Evolutionary conservation across 345 rosid species (phyloP).

Genomic region (Bruguiera sexangula): DNA sequence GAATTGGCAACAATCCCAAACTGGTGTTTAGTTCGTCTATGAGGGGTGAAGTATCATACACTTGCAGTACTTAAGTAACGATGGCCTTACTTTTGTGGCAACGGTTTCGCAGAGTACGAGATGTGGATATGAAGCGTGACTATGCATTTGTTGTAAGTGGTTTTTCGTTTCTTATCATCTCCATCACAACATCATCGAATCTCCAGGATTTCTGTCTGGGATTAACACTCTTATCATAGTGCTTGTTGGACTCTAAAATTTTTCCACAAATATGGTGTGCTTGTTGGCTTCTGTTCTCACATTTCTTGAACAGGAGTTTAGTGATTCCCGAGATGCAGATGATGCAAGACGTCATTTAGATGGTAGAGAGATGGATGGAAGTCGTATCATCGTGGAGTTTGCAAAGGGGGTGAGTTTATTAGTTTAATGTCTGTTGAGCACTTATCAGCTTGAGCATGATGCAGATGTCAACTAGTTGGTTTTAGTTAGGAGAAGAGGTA

Average conservation of each 20-base stretch:
- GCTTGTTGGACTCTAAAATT: background rate
- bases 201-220: background rate
- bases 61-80: slow-evolving; percentile 83
- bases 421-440: background rate
- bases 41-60: slow-evolving; percentile 79
- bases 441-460: background rate
- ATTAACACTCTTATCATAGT: background rate
- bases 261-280: slow-evolving; percentile 28
- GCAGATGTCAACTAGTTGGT: background rate
- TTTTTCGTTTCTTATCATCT: background rate
- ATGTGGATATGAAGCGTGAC: slow-evolving; percentile 99
- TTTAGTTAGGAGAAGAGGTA: background rate
- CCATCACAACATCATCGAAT: background rate
- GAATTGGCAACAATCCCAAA: slow-evolving; percentile 81
- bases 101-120: slow-evolving; percentile 96
- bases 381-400: slow-evolving; percentile 85
- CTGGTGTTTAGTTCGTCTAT: slow-evolving; percentile 85
- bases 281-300: slow-evolving; percentile 17
- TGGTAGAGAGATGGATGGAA: slow-evolving; percentile 80
- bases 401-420: slow-evolving; percentile 67
- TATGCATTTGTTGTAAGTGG: slow-evolving; percentile 94
- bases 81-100: slow-evolving; percentile 99
- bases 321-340: slow-evolving; percentile 93
- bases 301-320: slow-evolving; percentile 63
- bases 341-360: slow-evolving; percentile 81